phyloP scores from a whole-genome alignment of 2,329 filamentous ascomycete genomes.

The Pseudocercospora fuligena region DNA sequence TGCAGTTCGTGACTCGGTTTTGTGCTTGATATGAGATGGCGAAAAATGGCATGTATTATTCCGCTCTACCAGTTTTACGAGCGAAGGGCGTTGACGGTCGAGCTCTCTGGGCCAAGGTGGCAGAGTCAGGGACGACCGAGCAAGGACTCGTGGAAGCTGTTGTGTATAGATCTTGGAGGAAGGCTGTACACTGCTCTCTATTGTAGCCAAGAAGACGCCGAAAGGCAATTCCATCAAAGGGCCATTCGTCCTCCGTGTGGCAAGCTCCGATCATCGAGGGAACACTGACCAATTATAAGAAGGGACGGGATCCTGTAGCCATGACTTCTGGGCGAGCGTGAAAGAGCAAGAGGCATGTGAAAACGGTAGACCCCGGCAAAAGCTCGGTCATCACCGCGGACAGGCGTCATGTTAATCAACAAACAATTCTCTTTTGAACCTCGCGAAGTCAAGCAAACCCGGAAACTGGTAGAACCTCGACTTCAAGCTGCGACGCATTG shows the following conservation, averaged over 20 bases:
- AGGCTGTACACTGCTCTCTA: slow-evolving; percentile 5
- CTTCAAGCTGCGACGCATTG: neutral
- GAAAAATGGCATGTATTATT: neutral
- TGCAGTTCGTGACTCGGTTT: neutral
- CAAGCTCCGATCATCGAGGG: neutral
- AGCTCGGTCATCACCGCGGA: neutral
- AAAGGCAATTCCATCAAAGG: neutral
- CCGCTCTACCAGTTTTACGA: slow-evolving; percentile 6
- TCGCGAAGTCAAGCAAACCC: neutral
- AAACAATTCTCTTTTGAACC: neutral
- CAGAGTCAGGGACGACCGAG: neutral
- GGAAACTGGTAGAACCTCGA: neutral
- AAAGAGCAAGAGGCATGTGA: neutral
- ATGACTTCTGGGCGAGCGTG: neutral
- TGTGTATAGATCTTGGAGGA: neutral
- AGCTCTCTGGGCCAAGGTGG: neutral
- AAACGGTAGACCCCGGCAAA: neutral
- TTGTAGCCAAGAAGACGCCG: slow-evolving; percentile 5
- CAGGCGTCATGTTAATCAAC: neutral
- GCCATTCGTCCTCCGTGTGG: neutral
- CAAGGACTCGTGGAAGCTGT: neutral
- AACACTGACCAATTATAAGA: neutral
- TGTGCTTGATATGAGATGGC: neutral
- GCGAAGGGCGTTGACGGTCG: neutral
- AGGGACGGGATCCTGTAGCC: neutral